Evolutionary conservation across 2,329 filamentous ascomycete species (phyloP).

Genomic region (Graphilbum ipis-grandicollis): DNA sequence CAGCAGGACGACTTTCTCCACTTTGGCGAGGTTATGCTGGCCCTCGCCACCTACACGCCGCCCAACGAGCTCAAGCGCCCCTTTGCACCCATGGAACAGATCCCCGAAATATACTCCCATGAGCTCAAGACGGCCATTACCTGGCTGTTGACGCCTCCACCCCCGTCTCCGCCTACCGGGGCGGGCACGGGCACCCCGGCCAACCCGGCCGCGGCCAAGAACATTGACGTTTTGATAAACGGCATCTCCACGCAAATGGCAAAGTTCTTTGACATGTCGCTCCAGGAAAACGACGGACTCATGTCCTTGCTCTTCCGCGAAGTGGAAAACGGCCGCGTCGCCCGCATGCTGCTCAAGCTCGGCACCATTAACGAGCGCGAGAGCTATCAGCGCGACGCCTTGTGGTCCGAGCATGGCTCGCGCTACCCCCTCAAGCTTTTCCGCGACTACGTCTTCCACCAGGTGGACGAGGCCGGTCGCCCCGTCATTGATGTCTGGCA

Average conservation of each 20-base stretch:
- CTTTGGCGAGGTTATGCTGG: constrained; percentile 72
- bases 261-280: constrained; percentile 55
- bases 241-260: constrained; percentile 66
- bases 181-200: background rate
- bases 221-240: constrained; percentile 61
- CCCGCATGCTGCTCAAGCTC: constrained; percentile 66
- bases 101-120: constrained; percentile 54
- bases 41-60: constrained; percentile 55
- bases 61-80: constrained; percentile 23
- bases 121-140: constrained; percentile 64
- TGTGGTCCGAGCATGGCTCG: constrained; percentile 86
- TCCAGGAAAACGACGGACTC: constrained; percentile 65
- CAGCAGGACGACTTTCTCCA: constrained; percentile 79
- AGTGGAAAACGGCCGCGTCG: constrained; percentile 75
- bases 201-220: constrained; percentile 36
- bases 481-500: constrained; percentile 77
- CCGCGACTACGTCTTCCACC: constrained; percentile 93
- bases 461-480: constrained; percentile 70
- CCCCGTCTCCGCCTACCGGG: too few species aligned
- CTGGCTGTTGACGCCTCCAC: constrained; percentile 55
- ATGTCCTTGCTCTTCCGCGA: constrained; percentile 58
- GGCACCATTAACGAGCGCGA: constrained; percentile 75
- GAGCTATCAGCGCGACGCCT: constrained; percentile 42
- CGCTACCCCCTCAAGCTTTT: constrained; percentile 89
- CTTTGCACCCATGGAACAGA: constrained; percentile 58